phyloP scores from a whole-genome alignment of 2,329 filamentous ascomycete species.

The Alternaria tenuissima region DNA sequence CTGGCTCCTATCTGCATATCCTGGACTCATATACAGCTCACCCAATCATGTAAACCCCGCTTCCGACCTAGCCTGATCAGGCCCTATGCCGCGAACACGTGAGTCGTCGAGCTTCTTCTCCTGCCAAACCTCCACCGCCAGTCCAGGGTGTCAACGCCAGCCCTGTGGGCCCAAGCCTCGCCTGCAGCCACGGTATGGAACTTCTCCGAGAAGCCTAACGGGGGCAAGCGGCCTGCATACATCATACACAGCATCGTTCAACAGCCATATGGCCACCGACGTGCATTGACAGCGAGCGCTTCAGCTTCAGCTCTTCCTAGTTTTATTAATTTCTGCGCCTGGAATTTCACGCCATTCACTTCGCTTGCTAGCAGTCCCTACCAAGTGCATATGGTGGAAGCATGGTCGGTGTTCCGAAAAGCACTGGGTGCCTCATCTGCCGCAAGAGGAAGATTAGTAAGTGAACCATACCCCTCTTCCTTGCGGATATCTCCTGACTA shows the following conservation, averaged over 20 bases:
- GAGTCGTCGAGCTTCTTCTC: slow-evolving; percentile 15
- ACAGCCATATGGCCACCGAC: slow-evolving; percentile 9
- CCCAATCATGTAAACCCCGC: slow-evolving; percentile 7
- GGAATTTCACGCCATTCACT: neutral
- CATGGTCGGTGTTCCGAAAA: slow-evolving; percentile 49
- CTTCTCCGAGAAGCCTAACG: slow-evolving; percentile 15
- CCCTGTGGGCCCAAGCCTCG: slow-evolving; percentile 21
- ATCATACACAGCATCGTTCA: slow-evolving; percentile 19
- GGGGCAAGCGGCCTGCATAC: slow-evolving; percentile 15
- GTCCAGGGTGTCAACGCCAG: slow-evolving; percentile 16
- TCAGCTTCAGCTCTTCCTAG: slow-evolving; percentile 2
- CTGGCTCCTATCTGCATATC: neutral
- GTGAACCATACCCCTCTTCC: slow-evolving; percentile 14
- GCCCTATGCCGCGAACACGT: slow-evolving; percentile 35
- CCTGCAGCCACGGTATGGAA: slow-evolving; percentile 16
- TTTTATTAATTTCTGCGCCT: neutral
- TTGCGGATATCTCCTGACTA: slow-evolving; percentile 15
- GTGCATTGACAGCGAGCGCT: slow-evolving; percentile 8
- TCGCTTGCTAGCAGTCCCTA: neutral
- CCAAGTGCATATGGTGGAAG: slow-evolving; percentile 1
- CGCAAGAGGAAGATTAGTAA: slow-evolving; percentile 46
- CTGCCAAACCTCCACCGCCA: slow-evolving; percentile 20
- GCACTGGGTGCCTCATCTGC: slow-evolving; percentile 45
- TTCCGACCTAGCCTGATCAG: slow-evolving; percentile 20
- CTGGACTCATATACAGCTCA: slow-evolving; percentile 4